These are phyloP conservation scores for Pythium dissotocum DNA, from an alignment of 352 stramenopile species.

Conservation along the genomic window DNA sequence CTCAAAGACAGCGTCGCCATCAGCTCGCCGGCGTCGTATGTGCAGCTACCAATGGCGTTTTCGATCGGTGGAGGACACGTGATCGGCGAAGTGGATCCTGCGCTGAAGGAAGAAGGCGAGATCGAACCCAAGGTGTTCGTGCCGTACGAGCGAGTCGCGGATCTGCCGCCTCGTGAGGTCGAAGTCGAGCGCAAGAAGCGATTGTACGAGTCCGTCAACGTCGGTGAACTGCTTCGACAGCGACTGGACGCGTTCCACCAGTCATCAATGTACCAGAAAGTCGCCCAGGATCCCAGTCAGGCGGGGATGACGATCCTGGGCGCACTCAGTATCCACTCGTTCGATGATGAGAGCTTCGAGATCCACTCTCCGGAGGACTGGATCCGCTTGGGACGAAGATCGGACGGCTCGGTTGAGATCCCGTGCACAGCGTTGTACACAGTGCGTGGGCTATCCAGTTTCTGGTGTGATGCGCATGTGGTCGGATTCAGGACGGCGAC, in stretches of 20 bases:
- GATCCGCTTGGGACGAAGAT: conserved; percentile 53
- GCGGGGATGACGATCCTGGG: conserved; percentile 49
- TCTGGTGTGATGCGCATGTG: conserved; percentile 69
- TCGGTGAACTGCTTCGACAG: conserved; percentile 34
- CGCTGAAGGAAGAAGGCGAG: conserved; percentile 33
- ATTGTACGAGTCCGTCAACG: conserved; percentile 38
- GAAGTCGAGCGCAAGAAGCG: conserved; percentile 54
- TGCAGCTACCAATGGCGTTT: conserved; percentile 29
- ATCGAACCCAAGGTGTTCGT: conserved; percentile 58
- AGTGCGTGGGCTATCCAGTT: conserved; percentile 50
- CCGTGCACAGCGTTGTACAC: conserved; percentile 75
- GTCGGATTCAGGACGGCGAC: conserved; percentile 47
- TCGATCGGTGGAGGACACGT: conserved; percentile 33
- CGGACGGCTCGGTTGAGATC: conserved; percentile 58
- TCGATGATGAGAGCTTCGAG: conserved; percentile 85
- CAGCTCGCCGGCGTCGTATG: conserved; percentile 30
- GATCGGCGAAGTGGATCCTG: conserved; percentile 27
- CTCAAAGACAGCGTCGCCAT: conserved; percentile 20
- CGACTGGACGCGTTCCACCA: conserved; percentile 35
- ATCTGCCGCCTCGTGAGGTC: conserved; percentile 40
- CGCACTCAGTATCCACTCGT: conserved; percentile 59
- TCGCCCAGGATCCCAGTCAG: conserved; percentile 35
- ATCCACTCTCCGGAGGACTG: conserved; percentile 62
- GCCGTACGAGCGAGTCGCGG: conserved; percentile 37
- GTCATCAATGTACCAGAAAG: conserved; percentile 33